Evolutionary conservation across 2,329 filamentous ascomycete species (phyloP).

Genomic region (Microcyclospora tardicrescens): DNA sequence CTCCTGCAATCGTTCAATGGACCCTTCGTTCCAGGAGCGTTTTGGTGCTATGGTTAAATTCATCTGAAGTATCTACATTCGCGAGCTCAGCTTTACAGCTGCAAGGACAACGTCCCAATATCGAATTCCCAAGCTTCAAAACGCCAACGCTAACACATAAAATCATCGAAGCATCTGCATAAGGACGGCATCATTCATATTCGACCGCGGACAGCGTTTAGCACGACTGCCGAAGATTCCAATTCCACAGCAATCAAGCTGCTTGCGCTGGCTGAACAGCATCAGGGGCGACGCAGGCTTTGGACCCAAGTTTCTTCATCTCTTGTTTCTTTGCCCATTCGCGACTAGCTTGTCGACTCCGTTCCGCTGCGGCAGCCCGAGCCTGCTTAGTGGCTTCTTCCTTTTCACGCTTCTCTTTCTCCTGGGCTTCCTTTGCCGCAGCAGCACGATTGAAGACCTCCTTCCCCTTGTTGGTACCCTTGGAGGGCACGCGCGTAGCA

Average conservation of each 20-base stretch:
- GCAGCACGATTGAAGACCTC: conserved; percentile 35
- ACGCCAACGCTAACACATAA: too few relatives aligned
- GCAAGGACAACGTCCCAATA: too few relatives aligned
- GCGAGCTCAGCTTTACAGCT: too few relatives aligned
- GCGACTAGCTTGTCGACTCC: conserved; percentile 29
- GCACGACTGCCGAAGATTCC: too few relatives aligned
- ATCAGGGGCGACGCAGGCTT: background rate
- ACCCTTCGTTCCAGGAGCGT: too few relatives aligned
- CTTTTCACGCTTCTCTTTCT: conserved; percentile 31
- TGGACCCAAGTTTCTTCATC: conserved; percentile 16
- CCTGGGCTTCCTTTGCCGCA: conserved; percentile 27
- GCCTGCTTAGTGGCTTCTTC: conserved; percentile 37
- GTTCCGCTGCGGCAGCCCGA: conserved; percentile 33
- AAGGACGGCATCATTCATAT: too few relatives aligned
- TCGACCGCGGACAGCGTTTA: too few relatives aligned
- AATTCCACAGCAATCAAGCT: background rate
- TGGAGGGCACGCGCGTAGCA: conserved; percentile 7
- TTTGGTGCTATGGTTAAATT: too few relatives aligned
- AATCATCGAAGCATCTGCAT: too few relatives aligned
- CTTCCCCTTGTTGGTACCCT: conserved; percentile 28
- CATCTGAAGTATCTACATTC: too few relatives aligned
- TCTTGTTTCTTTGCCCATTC: conserved; percentile 39
- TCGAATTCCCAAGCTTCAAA: too few relatives aligned
- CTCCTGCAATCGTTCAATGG: too few relatives aligned
- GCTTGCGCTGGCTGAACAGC: background rate